Conservation (phyloP, 345 rosid species). For the Euphorbia tirucalli region DNA sequence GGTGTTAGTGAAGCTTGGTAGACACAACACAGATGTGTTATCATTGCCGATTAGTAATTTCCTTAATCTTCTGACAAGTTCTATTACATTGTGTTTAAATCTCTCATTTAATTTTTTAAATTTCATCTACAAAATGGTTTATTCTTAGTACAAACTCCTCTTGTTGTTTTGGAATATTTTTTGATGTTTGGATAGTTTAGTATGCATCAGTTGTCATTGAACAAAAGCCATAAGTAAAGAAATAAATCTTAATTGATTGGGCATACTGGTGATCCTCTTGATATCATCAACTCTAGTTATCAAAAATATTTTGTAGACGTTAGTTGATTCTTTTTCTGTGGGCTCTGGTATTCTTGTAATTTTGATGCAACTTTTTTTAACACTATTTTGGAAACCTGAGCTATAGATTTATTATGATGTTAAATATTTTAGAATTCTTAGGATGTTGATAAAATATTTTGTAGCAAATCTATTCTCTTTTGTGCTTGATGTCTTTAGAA, state of each 20-base stretch:
- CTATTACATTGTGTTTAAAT: conserved; percentile 15
- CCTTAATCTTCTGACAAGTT: conserved; percentile 37
- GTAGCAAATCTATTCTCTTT: not conserved
- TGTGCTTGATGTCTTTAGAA: not conserved
- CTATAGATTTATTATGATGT: not conserved
- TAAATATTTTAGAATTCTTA: not conserved
- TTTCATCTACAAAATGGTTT: not conserved
- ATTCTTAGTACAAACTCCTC: not conserved
- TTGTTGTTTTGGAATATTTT: not conserved
- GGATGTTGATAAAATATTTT: not conserved
- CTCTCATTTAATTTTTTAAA: conserved; percentile 16
- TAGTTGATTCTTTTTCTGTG: not conserved
- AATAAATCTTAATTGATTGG: not conserved
- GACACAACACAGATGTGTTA: conserved; percentile 44
- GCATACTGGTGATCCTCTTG: not conserved
- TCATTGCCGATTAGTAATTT: conserved; percentile 52
- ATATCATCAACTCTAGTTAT: not conserved
- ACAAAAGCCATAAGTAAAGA: not conserved
- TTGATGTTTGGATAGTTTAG: not conserved
- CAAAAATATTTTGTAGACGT: too few species aligned
- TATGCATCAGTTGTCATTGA: not conserved
- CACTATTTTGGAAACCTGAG: too few species aligned
- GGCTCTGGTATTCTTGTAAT: not conserved
- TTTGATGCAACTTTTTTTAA: too few species aligned
- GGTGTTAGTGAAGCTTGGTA: conserved; percentile 55